Base-by-base conservation (phyloP, 1,284 basidiomycete genomes). In the Tilletia caries region DNA sequence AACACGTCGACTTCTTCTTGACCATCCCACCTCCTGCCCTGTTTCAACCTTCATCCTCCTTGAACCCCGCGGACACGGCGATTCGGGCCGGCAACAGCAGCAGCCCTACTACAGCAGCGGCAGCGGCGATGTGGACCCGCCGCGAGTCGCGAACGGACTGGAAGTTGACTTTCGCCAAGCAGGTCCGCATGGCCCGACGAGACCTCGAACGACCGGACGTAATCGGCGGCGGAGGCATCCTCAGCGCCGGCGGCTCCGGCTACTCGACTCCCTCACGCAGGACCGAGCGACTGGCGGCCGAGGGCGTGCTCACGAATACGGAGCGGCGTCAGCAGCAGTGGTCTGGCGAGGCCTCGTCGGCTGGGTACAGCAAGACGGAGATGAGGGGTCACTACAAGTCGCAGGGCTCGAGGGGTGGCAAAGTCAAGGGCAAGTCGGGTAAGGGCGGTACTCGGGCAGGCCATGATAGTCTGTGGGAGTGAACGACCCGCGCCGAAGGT, bases 71-170 rank as follows among this genome's bases (percentile, higher is more conserved):
- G 32, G n/a, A 8, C 32, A 37, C 27, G 10, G 6, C 29, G 27
- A 18, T 18, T 8, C 1, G 10, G 25, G 10, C 8, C 20, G 58
- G 58, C 2, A n/a, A 2, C 20, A 33, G 4, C 10, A 8, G 13
- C 32, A 62, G 58, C 32, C 13, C 37, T 10, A 41, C 10, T 41
- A 15, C 37, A 41, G 37, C 37, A 41, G 37, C 37, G 10, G 10
- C 37, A 1, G 75, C 71, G 1, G 76, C 75, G 29, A 78, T 76
- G 46, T 80, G 79, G 79, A 80, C 78, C 13, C 68, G 78, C 1
- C 69, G 77, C n/a, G 76, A 79, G 65, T 73, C 73, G 68, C 75
- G 75, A 37, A 79, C 76, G 12, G 79, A 80, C 48, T 80, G 79
- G 78, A 77, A 78, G 60, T 75, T 69, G 15, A 69, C 72, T 48